Percentiles rank a stretch among this genome's conserved stretches.
Conservation (phyloP, 2,329 filamentous ascomycete species). For the Bisporella sp. region DNA sequence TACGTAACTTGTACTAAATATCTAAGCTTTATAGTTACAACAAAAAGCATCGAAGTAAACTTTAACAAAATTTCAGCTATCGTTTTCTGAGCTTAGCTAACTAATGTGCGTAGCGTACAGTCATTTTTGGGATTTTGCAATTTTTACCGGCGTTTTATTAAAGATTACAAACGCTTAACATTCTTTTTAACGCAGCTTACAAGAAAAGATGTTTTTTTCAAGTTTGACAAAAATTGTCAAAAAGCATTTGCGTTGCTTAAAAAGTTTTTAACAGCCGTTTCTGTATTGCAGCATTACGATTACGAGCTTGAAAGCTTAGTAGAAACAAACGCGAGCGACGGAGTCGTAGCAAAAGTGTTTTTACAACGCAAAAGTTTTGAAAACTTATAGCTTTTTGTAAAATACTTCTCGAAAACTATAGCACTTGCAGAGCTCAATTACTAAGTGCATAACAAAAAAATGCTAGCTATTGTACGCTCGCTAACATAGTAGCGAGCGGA, state of each 20-base stretch:
- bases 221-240: no score
- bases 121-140: not conserved
- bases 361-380: not conserved
- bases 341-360: not conserved
- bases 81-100: not conserved
- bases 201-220: not conserved
- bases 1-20: constrained; percentile 1
- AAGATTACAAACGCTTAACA: not conserved
- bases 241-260: no score
- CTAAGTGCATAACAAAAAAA: no score
- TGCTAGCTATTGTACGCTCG: not conserved
- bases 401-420: no score
- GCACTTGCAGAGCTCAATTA: no score
- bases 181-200: not conserved
- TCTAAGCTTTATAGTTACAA: constrained; percentile 5
- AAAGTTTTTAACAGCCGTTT: no score
- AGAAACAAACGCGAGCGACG: not conserved
- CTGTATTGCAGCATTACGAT: no score
- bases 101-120: not conserved
- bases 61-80: not conserved
- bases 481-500: not conserved
- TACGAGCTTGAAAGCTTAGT: not conserved
- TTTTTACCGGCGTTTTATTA: not conserved
- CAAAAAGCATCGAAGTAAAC: constrained; percentile 2
- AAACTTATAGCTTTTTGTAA: no score